Evolutionary conservation across 2,329 filamentous ascomycete genomes (phyloP), one percentile per base, ranked within the genome.

Genomic region (Plenodomus biglobosus): DNA sequence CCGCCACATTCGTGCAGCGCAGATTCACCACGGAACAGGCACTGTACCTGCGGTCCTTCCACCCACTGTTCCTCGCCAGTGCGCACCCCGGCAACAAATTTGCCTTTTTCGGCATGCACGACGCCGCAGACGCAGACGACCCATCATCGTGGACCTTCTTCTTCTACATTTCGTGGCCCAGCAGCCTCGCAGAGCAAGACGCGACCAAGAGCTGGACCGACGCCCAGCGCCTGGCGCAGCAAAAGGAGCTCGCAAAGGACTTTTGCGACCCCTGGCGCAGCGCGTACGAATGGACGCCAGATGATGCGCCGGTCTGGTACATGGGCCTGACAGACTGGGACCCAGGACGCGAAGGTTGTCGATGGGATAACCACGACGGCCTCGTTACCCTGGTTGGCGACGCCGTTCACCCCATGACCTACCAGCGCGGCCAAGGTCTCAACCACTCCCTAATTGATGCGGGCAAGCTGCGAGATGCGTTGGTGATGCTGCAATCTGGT

Each of bases 91-190:
- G 66, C 17, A 73, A 75, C 42, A 65, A 68, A 21, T 75, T 79
- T 46, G 70, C 72, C 16, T 76, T 78, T 64, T 75, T 80, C 42
- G 72, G 73, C n/a, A 65, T 74, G 48, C 74, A 77, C 22, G 70
- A 77, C 53, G 74, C 65, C 4, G 61, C 69, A 2, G 64, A 72
- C 38, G 52, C 64, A 13, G 59, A 70, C 16, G 56, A 69, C 8
- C 75, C 75, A 1, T 72, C 73, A 18, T 64, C 61, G 4, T 76
- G 75, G 75, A 70, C 68, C 3, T 77, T 77, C 53, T 75, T 75
- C 60, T 77, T 75, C 62, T 79, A 79, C 57, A 74, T 78, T 42
- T 78, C 76, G 10, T 78, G 75, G 73, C 53, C 44, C 16, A 69
- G 61, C 8, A 65, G 58, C 27, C 21, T 73, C 1, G 70, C 76